Evolutionary conservation across 169 alveolate species (phyloP).

Genomic region (Plasmodium fragile): DNA sequence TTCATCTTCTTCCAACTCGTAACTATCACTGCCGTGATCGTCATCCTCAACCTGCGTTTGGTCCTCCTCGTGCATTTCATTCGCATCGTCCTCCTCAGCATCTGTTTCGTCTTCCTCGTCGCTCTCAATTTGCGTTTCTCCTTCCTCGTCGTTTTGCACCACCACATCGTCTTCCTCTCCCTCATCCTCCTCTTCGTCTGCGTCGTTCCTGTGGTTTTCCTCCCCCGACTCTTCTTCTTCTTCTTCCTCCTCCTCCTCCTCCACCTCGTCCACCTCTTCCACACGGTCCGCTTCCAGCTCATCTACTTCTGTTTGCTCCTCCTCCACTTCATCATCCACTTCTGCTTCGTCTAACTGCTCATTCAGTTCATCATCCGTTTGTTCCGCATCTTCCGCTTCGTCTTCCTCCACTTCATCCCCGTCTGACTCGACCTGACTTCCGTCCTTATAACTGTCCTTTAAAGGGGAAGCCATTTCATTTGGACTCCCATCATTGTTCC

Average conservation of each 20-base stretch:
- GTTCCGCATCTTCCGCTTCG: slow-evolving; percentile 2
- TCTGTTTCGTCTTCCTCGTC: slow-evolving; percentile 10
- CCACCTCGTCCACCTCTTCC: background rate
- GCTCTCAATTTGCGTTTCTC: slow-evolving; percentile 13
- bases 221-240: background rate
- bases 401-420: background rate
- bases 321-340: slow-evolving; percentile 9
- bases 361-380: background rate
- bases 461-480: background rate
- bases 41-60: background rate
- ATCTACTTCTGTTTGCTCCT: background rate
- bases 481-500: background rate
- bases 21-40: background rate
- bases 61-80: background rate
- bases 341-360: background rate
- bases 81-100: background rate
- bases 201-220: background rate
- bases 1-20: background rate
- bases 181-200: background rate
- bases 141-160: background rate
- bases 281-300: background rate
- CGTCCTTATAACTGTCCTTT: background rate
- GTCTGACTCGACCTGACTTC: background rate
- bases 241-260: background rate
- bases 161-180: slow-evolving; percentile 1